These are phyloP conservation scores for Eucalyptus cloeziana DNA, from an alignment of 345 rosid species.

Conservation along the genomic window DNA sequence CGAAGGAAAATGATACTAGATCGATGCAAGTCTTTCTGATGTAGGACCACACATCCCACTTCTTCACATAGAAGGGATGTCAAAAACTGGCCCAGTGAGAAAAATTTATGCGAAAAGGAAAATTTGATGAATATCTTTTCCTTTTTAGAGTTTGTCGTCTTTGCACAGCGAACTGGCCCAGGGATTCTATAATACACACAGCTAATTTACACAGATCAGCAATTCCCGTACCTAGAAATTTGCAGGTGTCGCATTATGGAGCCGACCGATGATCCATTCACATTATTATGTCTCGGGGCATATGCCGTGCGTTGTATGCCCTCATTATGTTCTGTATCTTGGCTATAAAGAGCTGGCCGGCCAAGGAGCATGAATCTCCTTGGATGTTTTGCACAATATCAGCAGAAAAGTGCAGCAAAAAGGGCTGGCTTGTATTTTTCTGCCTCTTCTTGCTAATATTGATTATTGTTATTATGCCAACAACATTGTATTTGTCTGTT, in stretches of 20 bases:
- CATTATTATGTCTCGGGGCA: background rate
- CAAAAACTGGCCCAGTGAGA: background rate
- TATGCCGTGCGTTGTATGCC: background rate
- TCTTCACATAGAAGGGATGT: background rate
- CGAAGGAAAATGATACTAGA: background rate
- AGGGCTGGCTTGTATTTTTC: background rate
- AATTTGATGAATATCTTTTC: background rate
- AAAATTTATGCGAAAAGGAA: background rate
- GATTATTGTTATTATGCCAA: background rate
- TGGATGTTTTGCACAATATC: background rate
- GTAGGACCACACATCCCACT: background rate
- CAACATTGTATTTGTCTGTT: background rate
- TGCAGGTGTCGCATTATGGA: background rate
- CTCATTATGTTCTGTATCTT: background rate
- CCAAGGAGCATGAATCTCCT: background rate
- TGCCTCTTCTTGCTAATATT: background rate
- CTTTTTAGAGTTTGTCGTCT: background rate
- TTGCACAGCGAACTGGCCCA: background rate
- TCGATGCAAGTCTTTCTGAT: background rate
- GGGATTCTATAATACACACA: background rate
- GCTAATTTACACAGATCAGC: background rate
- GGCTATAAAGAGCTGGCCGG: background rate
- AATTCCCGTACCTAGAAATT: background rate
- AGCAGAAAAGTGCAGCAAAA: background rate
- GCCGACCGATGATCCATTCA: background rate